phyloP scores from a whole-genome alignment of 2,329 filamentous ascomycete genomes.

The Pyrenochaeta sp. region DNA sequence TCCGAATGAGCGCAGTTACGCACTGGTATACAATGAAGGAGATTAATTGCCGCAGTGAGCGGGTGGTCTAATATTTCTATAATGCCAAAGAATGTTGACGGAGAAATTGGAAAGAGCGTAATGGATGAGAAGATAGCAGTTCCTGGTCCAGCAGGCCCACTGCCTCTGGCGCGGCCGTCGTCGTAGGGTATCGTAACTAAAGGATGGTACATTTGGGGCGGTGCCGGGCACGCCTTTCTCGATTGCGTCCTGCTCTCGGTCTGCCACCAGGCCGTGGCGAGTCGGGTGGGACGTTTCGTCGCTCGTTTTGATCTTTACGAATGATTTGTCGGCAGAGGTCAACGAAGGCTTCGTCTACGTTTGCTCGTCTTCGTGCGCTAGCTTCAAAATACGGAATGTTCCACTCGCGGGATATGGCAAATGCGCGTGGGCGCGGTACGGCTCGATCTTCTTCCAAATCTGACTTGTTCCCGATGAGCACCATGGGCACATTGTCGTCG shows the following conservation, averaged over 20 bases:
- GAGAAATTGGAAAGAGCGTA: conserved; percentile 11
- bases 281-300: conserved; percentile 27
- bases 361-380: conserved; percentile 81
- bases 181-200: conserved; percentile 34
- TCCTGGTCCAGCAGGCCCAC: conserved; percentile 35
- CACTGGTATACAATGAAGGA: conserved; percentile 10
- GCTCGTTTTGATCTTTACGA: conserved; percentile 69
- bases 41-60: conserved; percentile 28
- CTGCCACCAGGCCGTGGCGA: conserved; percentile 17
- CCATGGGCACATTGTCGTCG: conserved; percentile 83
- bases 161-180: conserved; percentile 21
- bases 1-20: neutral
- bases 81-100: conserved; percentile 14
- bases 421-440: conserved; percentile 80
- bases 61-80: conserved; percentile 33
- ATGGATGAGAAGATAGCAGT: conserved; percentile 11
- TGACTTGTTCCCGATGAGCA: conserved; percentile 91
- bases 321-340: conserved; percentile 87
- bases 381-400: conserved; percentile 91
- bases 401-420: conserved; percentile 87
- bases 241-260: conserved; percentile 10
- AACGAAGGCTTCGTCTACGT: conserved; percentile 89
- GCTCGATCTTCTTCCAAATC: conserved; percentile 86
- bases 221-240: conserved; percentile 17
- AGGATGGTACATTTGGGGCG: conserved; percentile 39